Evolutionary conservation across 2,329 filamentous ascomycete species (phyloP), one percentile per base, ranked within the genome.

Genomic region (Colletotrichum cuscutae): DNA sequence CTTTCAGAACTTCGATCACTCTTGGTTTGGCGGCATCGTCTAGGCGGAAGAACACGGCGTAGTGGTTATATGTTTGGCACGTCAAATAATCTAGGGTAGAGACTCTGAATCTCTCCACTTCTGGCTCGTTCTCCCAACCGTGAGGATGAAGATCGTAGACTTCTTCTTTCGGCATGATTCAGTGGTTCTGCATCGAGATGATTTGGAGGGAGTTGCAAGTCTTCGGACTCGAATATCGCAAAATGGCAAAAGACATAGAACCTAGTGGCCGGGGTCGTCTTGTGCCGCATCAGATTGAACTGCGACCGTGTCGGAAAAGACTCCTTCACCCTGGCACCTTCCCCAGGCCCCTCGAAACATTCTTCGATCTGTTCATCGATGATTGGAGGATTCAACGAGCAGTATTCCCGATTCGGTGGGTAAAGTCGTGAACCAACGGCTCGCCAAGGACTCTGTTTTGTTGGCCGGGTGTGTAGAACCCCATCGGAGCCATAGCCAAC

Each of bases 31-130:
- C 76, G 0, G 28, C 53, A 30, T 85, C 81, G 0, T 78, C 73
- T 0, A 84, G 63, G 5, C 77, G 78, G 75, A 85, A 85, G 72
- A 84, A 84, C 0, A 85, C 68, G 1, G 80, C 80, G 22, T 81
- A 85, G 66, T 82, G 82, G 65, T 80, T 83, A 72, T 83, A 85
- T 8, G 75, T 77, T 32, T 76, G 77, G 0, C 74, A 77, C 0
- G 79, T 75, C n/a, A 83, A 74, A 28, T 83, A 81, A 77, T 84
- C 81, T 5, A 85, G 78, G 0, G 79, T 83, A 0, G 82, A 81
- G 30, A 84, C 70, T 70, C 79, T 81, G 73, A 81, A 80, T 2
- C 79, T 76, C 68, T 85, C 82, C 49, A 82, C 81, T 3, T 80
- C 78, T 0, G 79, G 79, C 49, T 83, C 80, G 15, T 76, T 78